A percentile compares a stretch with the other conserved stretches of the same genome.
Evolutionary conservation across 2,329 filamentous ascomycete species (phyloP).

Genomic region (Remersonia thermophila): DNA sequence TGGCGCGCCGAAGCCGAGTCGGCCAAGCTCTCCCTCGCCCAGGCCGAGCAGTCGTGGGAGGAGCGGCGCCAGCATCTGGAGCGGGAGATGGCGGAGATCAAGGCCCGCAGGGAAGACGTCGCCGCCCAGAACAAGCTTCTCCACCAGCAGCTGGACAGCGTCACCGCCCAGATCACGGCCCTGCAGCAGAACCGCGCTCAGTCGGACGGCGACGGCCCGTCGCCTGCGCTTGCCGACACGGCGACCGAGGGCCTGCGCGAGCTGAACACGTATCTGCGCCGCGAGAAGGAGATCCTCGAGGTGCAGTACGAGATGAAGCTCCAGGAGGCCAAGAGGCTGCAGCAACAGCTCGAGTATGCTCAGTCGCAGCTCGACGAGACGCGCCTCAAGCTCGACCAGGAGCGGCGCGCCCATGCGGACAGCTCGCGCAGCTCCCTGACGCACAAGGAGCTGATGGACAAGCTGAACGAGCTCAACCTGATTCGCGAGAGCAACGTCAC

Average conservation of each 20-base stretch:
- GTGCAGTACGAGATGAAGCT: slow-evolving; percentile 87
- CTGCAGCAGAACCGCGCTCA: slow-evolving; percentile 62
- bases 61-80: slow-evolving; percentile 72
- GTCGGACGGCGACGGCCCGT: slow-evolving; percentile 37
- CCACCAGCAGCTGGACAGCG: slow-evolving; percentile 75
- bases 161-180: slow-evolving; percentile 65
- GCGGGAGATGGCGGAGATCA: slow-evolving; percentile 68
- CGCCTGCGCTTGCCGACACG: slow-evolving; percentile 39
- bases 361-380: slow-evolving; percentile 82
- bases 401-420: slow-evolving; percentile 65
- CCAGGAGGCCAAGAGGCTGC: slow-evolving; percentile 76
- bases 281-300: slow-evolving; percentile 95
- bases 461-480: slow-evolving; percentile 87
- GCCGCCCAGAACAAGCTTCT: slow-evolving; percentile 83
- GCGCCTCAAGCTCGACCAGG: slow-evolving; percentile 79
- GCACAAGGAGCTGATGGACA: slow-evolving; percentile 85
- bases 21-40: slow-evolving; percentile 62
- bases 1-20: slow-evolving; percentile 75
- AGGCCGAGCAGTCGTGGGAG: slow-evolving; percentile 80
- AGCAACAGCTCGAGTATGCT: slow-evolving; percentile 79
- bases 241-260: slow-evolving; percentile 71
- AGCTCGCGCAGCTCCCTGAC: slow-evolving; percentile 60
- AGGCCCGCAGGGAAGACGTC: slow-evolving; percentile 68
- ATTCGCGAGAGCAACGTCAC: slow-evolving; percentile 92
- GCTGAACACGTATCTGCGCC: slow-evolving; percentile 78